These are phyloP conservation scores for Penicillium occitanis DNA, from an alignment of 2,329 filamentous ascomycete genomes.

Conservation along the genomic window DNA sequence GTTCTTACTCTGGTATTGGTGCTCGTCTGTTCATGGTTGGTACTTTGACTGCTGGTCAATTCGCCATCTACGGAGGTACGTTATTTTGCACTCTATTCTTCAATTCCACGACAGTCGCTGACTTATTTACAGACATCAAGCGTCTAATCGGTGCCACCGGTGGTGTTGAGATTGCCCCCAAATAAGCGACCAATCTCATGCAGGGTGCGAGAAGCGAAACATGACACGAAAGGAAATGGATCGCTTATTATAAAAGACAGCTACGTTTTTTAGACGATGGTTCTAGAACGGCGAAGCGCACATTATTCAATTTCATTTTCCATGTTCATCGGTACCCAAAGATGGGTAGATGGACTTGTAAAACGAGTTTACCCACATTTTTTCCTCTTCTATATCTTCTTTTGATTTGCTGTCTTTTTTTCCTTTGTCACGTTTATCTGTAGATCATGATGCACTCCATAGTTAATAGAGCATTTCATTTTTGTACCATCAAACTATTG, in stretches of 20 bases:
- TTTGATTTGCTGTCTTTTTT: conserved; percentile 15
- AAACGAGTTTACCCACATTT: conserved; percentile 18
- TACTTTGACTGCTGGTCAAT: conserved; percentile 75
- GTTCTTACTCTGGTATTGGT: conserved; percentile 77
- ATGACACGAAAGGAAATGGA: conserved; percentile 8
- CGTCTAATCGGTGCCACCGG: conserved; percentile 67
- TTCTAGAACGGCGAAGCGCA: background rate
- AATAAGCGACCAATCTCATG: conserved; percentile 34
- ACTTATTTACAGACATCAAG: conserved; percentile 55
- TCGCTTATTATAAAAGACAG: conserved; percentile 13
- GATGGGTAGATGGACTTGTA: conserved; percentile 19
- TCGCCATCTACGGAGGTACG: conserved; percentile 76
- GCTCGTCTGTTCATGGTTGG: conserved; percentile 75
- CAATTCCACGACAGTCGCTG: background rate
- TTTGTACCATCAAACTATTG: background rate
- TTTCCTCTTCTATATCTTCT: background rate
- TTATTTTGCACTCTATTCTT: background rate
- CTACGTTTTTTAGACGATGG: background rate
- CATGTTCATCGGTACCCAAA: conserved; percentile 10
- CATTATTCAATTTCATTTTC: conserved; percentile 19
- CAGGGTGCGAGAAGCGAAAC: background rate
- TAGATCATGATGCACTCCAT: conserved; percentile 22
- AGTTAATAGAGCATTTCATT: conserved; percentile 22
- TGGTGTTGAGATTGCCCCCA: conserved; percentile 68
- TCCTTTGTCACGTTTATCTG: conserved; percentile 20